Percentiles rank a stretch among this genome's conserved stretches.
phyloP scores from a whole-genome alignment of 2,329 filamentous ascomycete species.

The Acarospora socialis region DNA sequence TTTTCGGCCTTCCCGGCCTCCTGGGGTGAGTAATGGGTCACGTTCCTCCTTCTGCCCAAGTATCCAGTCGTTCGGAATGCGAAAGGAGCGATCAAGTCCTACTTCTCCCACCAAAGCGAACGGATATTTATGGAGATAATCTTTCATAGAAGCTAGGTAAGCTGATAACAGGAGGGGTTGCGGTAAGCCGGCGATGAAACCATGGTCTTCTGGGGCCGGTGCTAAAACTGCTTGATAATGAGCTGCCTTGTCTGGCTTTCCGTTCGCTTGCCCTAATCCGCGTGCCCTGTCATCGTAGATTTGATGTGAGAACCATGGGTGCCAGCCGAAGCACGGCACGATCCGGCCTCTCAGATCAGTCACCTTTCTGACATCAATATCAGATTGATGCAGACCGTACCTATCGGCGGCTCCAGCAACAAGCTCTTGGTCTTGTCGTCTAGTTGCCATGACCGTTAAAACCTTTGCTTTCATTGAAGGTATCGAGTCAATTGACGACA shows the following conservation, averaged over 20 bases:
- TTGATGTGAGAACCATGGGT: conserved; percentile 54
- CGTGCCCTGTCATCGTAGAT: conserved; percentile 33
- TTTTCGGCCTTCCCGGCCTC: conserved; percentile 43
- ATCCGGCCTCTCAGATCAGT: conserved; percentile 25
- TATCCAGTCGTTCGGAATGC: conserved; percentile 36
- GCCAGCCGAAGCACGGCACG: conserved; percentile 52
- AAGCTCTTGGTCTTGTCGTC: conserved; percentile 46
- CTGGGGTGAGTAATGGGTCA: conserved; percentile 36
- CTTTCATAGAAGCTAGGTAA: conserved; percentile 36
- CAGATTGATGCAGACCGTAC: conserved; percentile 21
- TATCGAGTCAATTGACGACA: conserved; percentile 40
- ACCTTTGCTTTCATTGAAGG: conserved; percentile 42
- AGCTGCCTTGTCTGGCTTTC: conserved; percentile 23
- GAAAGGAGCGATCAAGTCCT: conserved; percentile 47
- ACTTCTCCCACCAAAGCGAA: conserved; percentile 47
- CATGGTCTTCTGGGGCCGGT: conserved; percentile 31
- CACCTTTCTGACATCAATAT: conserved; percentile 6
- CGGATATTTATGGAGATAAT: conserved; percentile 36
- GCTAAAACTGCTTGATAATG: conserved; percentile 43
- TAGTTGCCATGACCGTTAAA: conserved; percentile 49
- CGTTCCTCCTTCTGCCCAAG: conserved; percentile 19
- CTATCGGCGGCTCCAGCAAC: conserved; percentile 36
- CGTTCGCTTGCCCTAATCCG: conserved; percentile 11
- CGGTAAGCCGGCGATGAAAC: conserved; percentile 38
- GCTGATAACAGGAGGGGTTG: conserved; percentile 38